Percentiles rank a stretch among this genome's conserved stretches.
phyloP scores from a whole-genome alignment of 129 eudicot genomes.

The Artemisia annua region DNA sequence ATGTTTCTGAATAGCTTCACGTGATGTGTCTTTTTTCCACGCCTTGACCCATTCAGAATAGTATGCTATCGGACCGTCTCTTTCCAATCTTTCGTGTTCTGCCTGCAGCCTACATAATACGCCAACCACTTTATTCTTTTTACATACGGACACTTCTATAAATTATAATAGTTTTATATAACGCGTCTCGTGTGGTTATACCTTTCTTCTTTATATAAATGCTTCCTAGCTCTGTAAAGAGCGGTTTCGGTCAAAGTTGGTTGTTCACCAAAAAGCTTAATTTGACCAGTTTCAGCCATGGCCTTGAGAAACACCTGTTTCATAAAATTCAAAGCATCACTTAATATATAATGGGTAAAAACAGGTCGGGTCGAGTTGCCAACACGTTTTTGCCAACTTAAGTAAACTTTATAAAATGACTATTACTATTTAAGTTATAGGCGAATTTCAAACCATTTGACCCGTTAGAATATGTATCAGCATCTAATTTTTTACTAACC shows the following conservation, averaged over 20 bases:
- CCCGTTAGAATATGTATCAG: neutral
- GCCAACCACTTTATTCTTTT: conserved; percentile 5
- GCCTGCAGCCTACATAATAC: conserved; percentile 56
- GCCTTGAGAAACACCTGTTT: conserved; percentile 92
- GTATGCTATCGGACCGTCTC: conserved; percentile 85
- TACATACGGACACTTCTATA: neutral
- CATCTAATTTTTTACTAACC: conserved; percentile 43
- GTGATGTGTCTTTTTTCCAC: conserved; percentile 91
- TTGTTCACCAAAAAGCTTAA: conserved; percentile 87
- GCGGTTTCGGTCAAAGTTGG: conserved; percentile 94
- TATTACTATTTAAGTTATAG: too few relatives aligned
- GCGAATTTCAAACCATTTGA: neutral
- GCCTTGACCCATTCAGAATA: conserved; percentile 96
- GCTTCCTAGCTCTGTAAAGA: conserved; percentile 92
- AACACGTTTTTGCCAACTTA: too few relatives aligned
- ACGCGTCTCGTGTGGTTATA: too few relatives aligned
- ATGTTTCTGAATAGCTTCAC: conserved; percentile 89
- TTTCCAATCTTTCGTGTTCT: conserved; percentile 66
- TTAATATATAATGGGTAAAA: neutral
- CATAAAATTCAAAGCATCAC: too few relatives aligned
- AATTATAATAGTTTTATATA: too few relatives aligned
- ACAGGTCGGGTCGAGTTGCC: too few relatives aligned
- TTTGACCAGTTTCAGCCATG: conserved; percentile 98
- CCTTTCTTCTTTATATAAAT: conserved; percentile 96
- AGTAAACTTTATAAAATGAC: too few relatives aligned